Percentiles rank a stretch among this genome's conserved stretches.
phyloP scores from a whole-genome alignment of 345 rosid species.

The Rhizophora mangle region DNA sequence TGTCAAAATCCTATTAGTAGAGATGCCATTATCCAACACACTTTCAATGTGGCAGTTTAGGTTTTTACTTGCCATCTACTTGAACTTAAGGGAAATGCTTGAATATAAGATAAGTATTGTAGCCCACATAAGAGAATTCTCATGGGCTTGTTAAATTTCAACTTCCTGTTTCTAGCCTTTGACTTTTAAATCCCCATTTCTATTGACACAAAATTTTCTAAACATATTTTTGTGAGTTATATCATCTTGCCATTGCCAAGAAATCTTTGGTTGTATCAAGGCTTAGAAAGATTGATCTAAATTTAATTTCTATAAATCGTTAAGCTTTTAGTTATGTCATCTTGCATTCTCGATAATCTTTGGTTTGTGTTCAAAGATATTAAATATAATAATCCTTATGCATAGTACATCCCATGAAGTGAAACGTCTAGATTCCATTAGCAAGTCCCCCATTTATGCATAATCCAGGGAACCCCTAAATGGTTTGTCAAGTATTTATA shows the following conservation, averaged over 20 bases:
- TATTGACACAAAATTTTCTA: background rate
- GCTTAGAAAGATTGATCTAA: background rate
- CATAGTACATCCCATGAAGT: constrained; percentile 51
- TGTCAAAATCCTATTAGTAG: too few species aligned
- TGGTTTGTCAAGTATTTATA: constrained; percentile 40
- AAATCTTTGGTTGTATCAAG: background rate
- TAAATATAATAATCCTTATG: background rate
- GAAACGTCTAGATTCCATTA: constrained; percentile 34
- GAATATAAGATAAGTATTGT: too few species aligned
- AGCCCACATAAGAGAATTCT: too few species aligned
- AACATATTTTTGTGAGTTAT: background rate
- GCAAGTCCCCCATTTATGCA: constrained; percentile 34
- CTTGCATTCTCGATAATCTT: background rate
- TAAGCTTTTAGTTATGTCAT: background rate
- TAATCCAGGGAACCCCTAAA: constrained; percentile 33
- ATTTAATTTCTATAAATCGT: background rate
- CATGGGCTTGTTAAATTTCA: too few species aligned
- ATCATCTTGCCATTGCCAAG: background rate
- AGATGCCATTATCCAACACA: too few species aligned
- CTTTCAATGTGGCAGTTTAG: too few species aligned
- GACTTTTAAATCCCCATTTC: background rate
- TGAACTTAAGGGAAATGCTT: too few species aligned
- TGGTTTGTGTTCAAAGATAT: background rate
- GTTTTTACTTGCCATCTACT: too few species aligned
- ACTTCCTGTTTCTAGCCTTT: background rate